Conservation (phyloP, 805 yeast genomes). For the Cyberlindnera samutprakarnensis region DNA sequence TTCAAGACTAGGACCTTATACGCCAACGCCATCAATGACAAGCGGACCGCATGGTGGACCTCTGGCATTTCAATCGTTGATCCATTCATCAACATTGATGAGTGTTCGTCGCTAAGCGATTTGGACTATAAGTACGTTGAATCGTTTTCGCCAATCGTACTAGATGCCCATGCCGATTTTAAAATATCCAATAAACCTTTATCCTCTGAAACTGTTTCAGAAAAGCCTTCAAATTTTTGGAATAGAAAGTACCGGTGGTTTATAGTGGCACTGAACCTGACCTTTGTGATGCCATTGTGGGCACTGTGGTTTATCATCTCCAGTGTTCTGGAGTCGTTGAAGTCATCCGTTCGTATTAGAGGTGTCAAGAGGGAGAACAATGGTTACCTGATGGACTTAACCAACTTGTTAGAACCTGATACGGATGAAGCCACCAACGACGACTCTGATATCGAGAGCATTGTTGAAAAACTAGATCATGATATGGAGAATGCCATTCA, state of each 20-base stretch:
- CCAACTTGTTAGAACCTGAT: slow-evolving; percentile 8
- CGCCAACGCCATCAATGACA: slow-evolving; percentile 74
- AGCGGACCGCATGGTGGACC: slow-evolving; percentile 79
- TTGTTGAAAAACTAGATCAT: slow-evolving; percentile 19
- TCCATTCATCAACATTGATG: slow-evolving; percentile 43
- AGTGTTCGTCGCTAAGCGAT: slow-evolving; percentile 35
- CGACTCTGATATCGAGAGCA: slow-evolving; percentile 12
- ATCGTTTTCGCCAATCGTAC: slow-evolving; percentile 49
- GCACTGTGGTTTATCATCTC: slow-evolving; percentile 46
- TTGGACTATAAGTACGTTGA: slow-evolving; percentile 35
- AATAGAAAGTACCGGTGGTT: slow-evolving; percentile 41
- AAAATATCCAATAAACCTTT: slow-evolving; percentile 17
- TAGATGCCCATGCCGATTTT: slow-evolving; percentile 43
- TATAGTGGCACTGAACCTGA: slow-evolving; percentile 34
- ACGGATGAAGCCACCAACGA: slow-evolving; percentile 4
- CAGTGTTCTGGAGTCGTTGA: slow-evolving; percentile 32
- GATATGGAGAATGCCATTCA: slow-evolving; percentile 36
- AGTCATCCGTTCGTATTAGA: slow-evolving; percentile 32
- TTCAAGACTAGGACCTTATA: slow-evolving; percentile 55
- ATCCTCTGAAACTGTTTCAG: background rate
- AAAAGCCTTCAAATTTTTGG: slow-evolving; percentile 23
- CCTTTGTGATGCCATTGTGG: slow-evolving; percentile 58
- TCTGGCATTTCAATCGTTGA: slow-evolving; percentile 59
- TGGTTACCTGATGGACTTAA: slow-evolving; percentile 15
- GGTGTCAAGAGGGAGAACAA: slow-evolving; percentile 22